phyloP scores from a whole-genome alignment of 1,284 basidiomycete genomes.

The Chalciporus sp. region DNA sequence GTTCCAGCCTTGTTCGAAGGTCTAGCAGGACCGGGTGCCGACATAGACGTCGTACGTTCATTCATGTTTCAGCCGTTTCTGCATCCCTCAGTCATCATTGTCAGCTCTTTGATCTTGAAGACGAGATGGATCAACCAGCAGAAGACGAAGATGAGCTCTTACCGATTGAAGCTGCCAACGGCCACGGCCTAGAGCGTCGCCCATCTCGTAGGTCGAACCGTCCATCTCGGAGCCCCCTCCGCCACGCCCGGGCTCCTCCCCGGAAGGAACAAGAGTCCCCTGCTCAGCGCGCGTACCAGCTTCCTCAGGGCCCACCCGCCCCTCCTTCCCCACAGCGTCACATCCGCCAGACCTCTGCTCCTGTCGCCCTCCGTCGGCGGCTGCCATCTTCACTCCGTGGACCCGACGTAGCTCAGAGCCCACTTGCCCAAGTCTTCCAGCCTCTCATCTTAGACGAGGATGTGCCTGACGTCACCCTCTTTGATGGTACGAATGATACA shows the following conservation, averaged over 20 bases:
- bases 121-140: slow-evolving; percentile 4
- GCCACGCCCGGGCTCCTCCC: slow-evolving; percentile 10
- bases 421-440: slow-evolving; percentile 73
- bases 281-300: background rate
- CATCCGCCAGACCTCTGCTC: slow-evolving; percentile 19
- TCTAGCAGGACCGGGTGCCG: slow-evolving; percentile 68
- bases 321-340: slow-evolving; percentile 18
- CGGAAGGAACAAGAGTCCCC: slow-evolving; percentile 24
- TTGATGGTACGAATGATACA: slow-evolving; percentile 16
- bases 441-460: slow-evolving; percentile 61
- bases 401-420: slow-evolving; percentile 47
- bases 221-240: slow-evolving; percentile 29
- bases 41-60: slow-evolving; percentile 71
- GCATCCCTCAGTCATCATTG: slow-evolving; percentile 2
- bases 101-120: slow-evolving; percentile 79
- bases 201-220: slow-evolving; percentile 37
- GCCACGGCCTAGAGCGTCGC: slow-evolving; percentile 31
- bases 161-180: slow-evolving; percentile 17
- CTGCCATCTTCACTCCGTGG: slow-evolving; percentile 50
- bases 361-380: slow-evolving; percentile 43
- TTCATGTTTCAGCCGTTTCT: background rate
- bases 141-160: background rate
- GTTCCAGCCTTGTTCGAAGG: slow-evolving; percentile 79
- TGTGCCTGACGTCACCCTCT: slow-evolving; percentile 35
- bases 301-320: slow-evolving; percentile 3